phyloP scores from a whole-genome alignment of 1,139 yeast genomes.

The Hyphopichia burtonii region DNA sequence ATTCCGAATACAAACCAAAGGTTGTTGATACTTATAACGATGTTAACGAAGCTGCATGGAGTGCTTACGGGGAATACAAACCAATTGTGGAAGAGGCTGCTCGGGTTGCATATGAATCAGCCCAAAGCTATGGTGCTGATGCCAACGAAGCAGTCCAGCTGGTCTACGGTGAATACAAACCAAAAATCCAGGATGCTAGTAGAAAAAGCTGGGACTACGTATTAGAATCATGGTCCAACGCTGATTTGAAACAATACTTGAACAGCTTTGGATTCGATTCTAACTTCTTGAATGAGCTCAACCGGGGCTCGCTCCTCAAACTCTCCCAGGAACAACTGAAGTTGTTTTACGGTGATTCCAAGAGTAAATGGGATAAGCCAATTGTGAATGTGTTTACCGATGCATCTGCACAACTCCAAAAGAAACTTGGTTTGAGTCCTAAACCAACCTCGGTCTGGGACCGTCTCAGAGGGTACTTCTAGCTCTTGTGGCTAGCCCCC shows the following conservation, averaged over 20 bases:
- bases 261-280: conserved; percentile 49
- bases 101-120: conserved; percentile 5
- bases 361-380: conserved; percentile 23
- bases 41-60: conserved; percentile 7
- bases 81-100: conserved; percentile 7
- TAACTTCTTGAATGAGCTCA: conserved; percentile 29
- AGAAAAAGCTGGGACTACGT: conserved; percentile 15
- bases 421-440: conserved; percentile 16
- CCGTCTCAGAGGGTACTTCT: conserved; percentile 3
- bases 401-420: conserved; percentile 15
- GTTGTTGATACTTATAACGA: conserved; percentile 3
- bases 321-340: conserved; percentile 47
- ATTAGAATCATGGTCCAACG: conserved; percentile 44
- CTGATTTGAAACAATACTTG: conserved; percentile 54
- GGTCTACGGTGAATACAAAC: conserved; percentile 10
- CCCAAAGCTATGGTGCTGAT: conserved; percentile 3
- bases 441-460: conserved; percentile 11
- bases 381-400: conserved; percentile 21
- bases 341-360: conserved; percentile 18
- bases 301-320: conserved; percentile 45
- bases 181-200: conserved; percentile 9
- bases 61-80: conserved; percentile 10
- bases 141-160: conserved; percentile 7
- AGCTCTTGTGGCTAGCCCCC: too few species aligned
- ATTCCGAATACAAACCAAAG: conserved; percentile 8